phyloP scores from a whole-genome alignment of 352 stramenopile species.

The Phytophthora sansomeana region DNA sequence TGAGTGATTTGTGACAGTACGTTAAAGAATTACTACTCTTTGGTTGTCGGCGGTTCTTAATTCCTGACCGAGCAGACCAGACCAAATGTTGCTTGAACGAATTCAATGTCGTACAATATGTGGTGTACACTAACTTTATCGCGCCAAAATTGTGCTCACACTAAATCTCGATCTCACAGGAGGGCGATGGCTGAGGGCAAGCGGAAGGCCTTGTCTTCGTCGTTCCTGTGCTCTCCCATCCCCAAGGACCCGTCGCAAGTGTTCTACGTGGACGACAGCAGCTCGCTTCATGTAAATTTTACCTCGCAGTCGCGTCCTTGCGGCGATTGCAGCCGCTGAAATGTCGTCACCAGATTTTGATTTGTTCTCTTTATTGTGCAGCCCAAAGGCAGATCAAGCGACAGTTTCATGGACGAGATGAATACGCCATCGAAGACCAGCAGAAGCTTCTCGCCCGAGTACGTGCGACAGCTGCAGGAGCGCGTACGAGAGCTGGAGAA shows the following conservation, averaged over 20 bases:
- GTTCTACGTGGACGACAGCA: slow-evolving; percentile 58
- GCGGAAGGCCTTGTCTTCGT: slow-evolving; percentile 44
- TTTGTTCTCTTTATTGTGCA: slow-evolving; percentile 10
- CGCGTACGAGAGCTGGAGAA: slow-evolving; percentile 41
- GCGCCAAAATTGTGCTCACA: slow-evolving; percentile 7
- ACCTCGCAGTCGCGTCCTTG: neutral
- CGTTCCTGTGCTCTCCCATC: slow-evolving; percentile 78
- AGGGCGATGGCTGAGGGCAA: slow-evolving; percentile 41
- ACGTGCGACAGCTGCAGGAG: slow-evolving; percentile 42
- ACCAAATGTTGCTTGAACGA: neutral
- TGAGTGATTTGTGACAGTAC: too few relatives aligned
- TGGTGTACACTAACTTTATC: neutral
- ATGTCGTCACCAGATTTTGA: neutral
- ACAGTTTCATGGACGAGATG: slow-evolving; percentile 52
- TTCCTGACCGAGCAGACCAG: too few relatives aligned
- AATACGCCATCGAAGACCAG: slow-evolving; percentile 35
- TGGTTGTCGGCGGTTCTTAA: too few relatives aligned
- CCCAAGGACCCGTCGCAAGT: slow-evolving; percentile 66
- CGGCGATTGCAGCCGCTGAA: neutral
- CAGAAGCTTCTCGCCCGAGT: slow-evolving; percentile 18
- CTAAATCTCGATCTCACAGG: slow-evolving; percentile 3
- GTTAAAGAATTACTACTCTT: too few relatives aligned
- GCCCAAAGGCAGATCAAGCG: slow-evolving; percentile 23
- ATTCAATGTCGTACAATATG: slow-evolving; percentile 4
- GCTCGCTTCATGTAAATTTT: slow-evolving; percentile 24